Percentiles rank a stretch among this genome's conserved stretches.
phyloP scores from a whole-genome alignment of 306 rosid genomes.

The Vicia sativa region DNA sequence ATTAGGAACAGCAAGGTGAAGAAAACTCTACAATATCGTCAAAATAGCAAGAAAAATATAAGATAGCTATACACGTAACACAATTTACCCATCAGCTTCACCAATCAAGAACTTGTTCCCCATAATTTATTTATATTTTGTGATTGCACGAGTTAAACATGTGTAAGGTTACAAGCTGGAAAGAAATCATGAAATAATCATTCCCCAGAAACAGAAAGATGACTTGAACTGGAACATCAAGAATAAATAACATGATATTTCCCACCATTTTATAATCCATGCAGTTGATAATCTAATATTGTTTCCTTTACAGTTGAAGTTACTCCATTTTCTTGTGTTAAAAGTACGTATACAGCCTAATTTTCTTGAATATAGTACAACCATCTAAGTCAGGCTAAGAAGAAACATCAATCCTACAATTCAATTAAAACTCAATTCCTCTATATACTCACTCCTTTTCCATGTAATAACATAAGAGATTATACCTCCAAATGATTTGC shows the following conservation, averaged over 20 bases:
- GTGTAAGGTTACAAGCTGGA: not conserved
- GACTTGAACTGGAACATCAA: not conserved
- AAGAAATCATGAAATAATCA: not conserved
- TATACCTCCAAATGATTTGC: slow-evolving; percentile 14
- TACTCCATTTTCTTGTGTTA: not conserved
- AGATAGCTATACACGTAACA: not conserved
- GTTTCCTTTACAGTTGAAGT: slow-evolving; percentile 2
- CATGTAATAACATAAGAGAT: not conserved
- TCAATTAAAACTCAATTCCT: slow-evolving; percentile 1
- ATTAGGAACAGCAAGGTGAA: not conserved
- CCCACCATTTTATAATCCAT: slow-evolving; percentile 16
- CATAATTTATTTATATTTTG: not conserved
- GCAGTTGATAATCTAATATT: not conserved
- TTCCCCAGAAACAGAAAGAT: slow-evolving; percentile 5
- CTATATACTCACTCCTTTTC: slow-evolving; percentile 15
- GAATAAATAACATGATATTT: slow-evolving; percentile 15
- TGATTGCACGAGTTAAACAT: not conserved
- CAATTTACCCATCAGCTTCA: not conserved
- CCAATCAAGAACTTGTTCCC: not conserved
- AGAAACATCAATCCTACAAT: slow-evolving; percentile 16
- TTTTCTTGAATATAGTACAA: slow-evolving; percentile 8
- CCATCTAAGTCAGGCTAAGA: not conserved
- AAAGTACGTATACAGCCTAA: slow-evolving; percentile 16
- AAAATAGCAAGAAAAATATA: not conserved
- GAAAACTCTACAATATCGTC: not conserved